Evolutionary conservation across 2,329 filamentous ascomycete genomes (phyloP).

Genomic region (Penicillium sp.): DNA sequence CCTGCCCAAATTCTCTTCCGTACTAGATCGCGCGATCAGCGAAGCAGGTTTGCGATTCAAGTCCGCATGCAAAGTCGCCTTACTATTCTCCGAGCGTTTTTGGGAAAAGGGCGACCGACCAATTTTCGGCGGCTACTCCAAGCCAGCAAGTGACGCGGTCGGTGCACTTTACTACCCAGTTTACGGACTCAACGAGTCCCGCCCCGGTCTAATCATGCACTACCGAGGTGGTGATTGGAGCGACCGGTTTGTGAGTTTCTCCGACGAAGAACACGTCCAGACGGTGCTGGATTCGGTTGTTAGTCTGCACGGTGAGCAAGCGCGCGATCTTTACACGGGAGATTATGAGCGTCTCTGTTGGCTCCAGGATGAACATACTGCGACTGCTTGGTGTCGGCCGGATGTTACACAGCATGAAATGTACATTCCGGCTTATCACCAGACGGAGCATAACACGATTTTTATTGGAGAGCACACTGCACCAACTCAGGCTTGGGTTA

Average conservation of each 20-base stretch:
- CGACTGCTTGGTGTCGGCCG: constrained; percentile 31
- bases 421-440: constrained; percentile 34
- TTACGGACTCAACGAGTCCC: constrained; percentile 31
- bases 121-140: constrained; percentile 32
- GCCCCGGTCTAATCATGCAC: constrained; percentile 33
- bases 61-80: constrained; percentile 33
- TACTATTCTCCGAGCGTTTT: constrained; percentile 33
- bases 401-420: constrained; percentile 33
- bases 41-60: constrained; percentile 31
- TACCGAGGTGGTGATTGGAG: constrained; percentile 33
- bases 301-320: constrained; percentile 27
- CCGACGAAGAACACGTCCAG: constrained; percentile 27
- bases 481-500: constrained; percentile 36
- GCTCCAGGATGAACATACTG: constrained; percentile 30
- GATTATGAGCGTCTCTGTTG: constrained; percentile 35
- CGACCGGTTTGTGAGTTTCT: constrained; percentile 31
- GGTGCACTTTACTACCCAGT: constrained; percentile 34
- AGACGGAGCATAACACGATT: constrained; percentile 34
- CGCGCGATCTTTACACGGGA: constrained; percentile 30
- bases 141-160: constrained; percentile 23
- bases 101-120: constrained; percentile 32
- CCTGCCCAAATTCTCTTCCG: constrained; percentile 34
- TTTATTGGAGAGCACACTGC: constrained; percentile 39
- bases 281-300: constrained; percentile 30
- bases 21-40: constrained; percentile 22